A percentile compares a stretch with the other conserved stretches of the same genome.
phyloP scores from a whole-genome alignment of 768 basidiomycete genomes.

The Termitomyces heimii region DNA sequence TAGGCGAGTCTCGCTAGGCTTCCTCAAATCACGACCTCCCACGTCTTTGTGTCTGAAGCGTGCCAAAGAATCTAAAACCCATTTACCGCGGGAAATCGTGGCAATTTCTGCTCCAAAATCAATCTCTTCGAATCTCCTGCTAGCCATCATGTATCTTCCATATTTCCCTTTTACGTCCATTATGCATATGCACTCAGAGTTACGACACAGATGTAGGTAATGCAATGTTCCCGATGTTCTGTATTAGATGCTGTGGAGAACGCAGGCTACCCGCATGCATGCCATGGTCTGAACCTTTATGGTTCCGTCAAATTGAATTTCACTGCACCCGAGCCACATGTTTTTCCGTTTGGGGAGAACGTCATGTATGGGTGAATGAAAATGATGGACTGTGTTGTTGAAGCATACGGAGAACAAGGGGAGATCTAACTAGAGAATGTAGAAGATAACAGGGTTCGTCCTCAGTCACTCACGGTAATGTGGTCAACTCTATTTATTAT shows the following conservation, averaged over 20 bases:
- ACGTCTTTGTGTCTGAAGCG: too few relatives aligned
- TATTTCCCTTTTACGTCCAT: background rate
- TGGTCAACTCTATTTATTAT: too few relatives aligned
- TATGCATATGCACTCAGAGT: background rate
- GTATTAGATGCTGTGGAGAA: background rate
- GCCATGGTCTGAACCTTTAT: background rate
- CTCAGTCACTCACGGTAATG: too few relatives aligned
- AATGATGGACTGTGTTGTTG: background rate
- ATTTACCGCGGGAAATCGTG: background rate
- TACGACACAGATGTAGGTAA: background rate
- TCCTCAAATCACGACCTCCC: background rate
- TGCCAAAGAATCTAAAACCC: background rate
- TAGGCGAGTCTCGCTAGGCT: background rate
- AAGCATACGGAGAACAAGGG: background rate
- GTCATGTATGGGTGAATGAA: background rate
- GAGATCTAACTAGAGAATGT: background rate
- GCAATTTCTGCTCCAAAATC: background rate
- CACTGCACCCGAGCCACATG: background rate
- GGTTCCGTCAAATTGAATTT: background rate
- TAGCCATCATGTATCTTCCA: background rate
- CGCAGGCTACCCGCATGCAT: too few relatives aligned
- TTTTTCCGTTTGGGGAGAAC: too few relatives aligned
- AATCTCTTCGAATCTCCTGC: background rate
- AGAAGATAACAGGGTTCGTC: too few relatives aligned
- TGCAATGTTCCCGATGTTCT: background rate